Evolutionary conservation across 257 asterid species (phyloP), one percentile per base, ranked within the genome.

Genomic region (Nicotiana undulata): DNA sequence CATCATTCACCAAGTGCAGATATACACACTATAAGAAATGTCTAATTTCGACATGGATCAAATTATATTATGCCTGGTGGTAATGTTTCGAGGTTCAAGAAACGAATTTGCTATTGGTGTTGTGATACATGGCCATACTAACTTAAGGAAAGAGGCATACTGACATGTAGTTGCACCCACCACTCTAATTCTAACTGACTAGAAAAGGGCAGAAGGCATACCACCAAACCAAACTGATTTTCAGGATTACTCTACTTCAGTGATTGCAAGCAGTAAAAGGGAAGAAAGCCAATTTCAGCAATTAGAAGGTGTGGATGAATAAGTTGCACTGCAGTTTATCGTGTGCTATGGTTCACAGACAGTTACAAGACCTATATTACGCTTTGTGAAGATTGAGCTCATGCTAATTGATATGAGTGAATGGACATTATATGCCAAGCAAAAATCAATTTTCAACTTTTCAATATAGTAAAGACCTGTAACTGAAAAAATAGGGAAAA

Each of bases 181-280:
- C 61, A 24, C 78, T 74, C 16, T 74, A 74, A 15, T 74, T 49
- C 61, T 24, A 72, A 49, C 61, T 24, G 61, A 49, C 78, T 74
- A 61, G 9, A 46, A 74, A 74, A 46, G 3, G 1, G 0, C 8
- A 49, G 61, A 63, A 74, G 22, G 24, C 60, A 22, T 72, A 7
- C 78, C 61, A 49, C 78, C 60, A 46, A 24, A 74, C 78, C 61
- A 74, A 46, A 13, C 78, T 74, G 60, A 74, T 24, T 74, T 74
- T 74, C 28, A 72, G 61, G 15, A 56, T 44, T 72, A 24, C 78
- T 49, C 78, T 49, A 49, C 34, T 72, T 49, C 78, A 49, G 9
- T 63, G 68, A 63, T 74, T 15, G 78, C 40, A 74, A 74, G 15
- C 40, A 46, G 40, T 74, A 74, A 49, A 72, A 15, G 24, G 44